Percentiles rank a stretch among this genome's conserved stretches.
Evolutionary conservation across 805 yeast genomes (phyloP).

Genomic region (Cyberlindnera euphorbiiphila): DNA sequence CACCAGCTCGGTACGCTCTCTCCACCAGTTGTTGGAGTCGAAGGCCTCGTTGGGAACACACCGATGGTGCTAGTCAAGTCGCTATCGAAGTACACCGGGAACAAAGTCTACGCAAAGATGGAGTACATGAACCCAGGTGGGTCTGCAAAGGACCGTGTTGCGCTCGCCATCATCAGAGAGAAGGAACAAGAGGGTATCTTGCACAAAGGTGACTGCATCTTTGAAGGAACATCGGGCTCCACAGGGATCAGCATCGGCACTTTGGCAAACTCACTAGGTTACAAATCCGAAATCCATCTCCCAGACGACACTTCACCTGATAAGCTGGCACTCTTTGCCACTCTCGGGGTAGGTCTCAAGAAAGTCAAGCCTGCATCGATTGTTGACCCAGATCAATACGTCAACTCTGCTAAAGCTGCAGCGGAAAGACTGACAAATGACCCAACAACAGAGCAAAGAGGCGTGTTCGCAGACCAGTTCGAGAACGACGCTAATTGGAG

Average conservation of each 20-base stretch:
- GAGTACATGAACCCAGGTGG: conserved; percentile 92
- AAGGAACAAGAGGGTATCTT: conserved; percentile 61
- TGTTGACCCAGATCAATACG: conserved; percentile 90
- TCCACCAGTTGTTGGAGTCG: conserved; percentile 50
- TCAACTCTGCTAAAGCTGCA: conserved; percentile 74
- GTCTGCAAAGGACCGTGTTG: conserved; percentile 93
- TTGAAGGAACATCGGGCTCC: conserved; percentile 96
- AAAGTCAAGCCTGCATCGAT: conserved; percentile 93
- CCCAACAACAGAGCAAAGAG: conserved; percentile 38
- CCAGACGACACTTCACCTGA: conserved; percentile 93
- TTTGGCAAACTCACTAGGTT: conserved; percentile 85
- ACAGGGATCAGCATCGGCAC: conserved; percentile 94
- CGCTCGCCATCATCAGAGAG: conserved; percentile 71
- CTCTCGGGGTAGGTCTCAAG: conserved; percentile 79
- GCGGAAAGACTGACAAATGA: conserved; percentile 47
- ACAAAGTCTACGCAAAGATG: conserved; percentile 80
- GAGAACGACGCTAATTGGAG: conserved; percentile 92
- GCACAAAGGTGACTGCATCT: conserved; percentile 64
- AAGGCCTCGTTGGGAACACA: conserved; percentile 85
- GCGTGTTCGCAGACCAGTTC: conserved; percentile 92
- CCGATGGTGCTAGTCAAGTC: conserved; percentile 75
- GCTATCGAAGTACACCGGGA: conserved; percentile 67
- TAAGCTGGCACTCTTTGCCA: conserved; percentile 63
- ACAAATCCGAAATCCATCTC: conserved; percentile 85
- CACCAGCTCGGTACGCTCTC: conserved; percentile 25